phyloP scores from a whole-genome alignment of 495 filamentous ascomycete genomes.

The Penicillium paradoxum region DNA sequence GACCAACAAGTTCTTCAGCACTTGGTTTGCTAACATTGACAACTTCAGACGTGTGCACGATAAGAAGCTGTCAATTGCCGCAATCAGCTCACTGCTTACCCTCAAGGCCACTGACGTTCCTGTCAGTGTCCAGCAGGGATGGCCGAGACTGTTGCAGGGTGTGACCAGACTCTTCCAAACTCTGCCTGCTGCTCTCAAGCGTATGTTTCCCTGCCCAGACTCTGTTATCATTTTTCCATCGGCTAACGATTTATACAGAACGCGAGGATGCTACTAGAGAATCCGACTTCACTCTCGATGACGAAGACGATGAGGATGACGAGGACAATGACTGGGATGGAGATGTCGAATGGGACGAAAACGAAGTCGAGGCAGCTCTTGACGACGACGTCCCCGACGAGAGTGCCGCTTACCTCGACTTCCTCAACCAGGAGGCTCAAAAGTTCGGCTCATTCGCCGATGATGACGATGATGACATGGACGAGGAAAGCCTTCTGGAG shows the following conservation, averaged over 20 bases:
- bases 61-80: constrained; percentile 95
- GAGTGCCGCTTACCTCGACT: constrained; percentile 90
- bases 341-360: constrained; percentile 67
- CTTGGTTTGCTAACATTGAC: constrained; percentile 96
- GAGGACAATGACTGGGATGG: constrained; percentile 62
- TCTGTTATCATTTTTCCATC: background rate
- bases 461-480: constrained; percentile 83
- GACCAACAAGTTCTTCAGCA: constrained; percentile 99
- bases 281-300: constrained; percentile 71
- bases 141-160: constrained; percentile 91
- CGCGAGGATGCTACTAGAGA: constrained; percentile 93
- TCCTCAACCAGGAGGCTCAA: constrained; percentile 86
- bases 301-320: constrained; percentile 73
- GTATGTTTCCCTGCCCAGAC: constrained; percentile 45
- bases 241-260: constrained; percentile 41
- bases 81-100: constrained; percentile 78
- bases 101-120: constrained; percentile 75
- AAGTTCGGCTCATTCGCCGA: constrained; percentile 68
- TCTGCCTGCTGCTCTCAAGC: constrained; percentile 77
- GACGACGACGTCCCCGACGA: constrained; percentile 74
- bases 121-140: constrained; percentile 83
- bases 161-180: constrained; percentile 89
- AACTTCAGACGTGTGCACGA: constrained; percentile 91
- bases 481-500: constrained; percentile 88
- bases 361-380: constrained; percentile 50